Percentiles rank a stretch among this genome's conserved stretches.
Conservation (phyloP, 2,329 filamentous ascomycete species). For the Clarireedia monteithiana region DNA sequence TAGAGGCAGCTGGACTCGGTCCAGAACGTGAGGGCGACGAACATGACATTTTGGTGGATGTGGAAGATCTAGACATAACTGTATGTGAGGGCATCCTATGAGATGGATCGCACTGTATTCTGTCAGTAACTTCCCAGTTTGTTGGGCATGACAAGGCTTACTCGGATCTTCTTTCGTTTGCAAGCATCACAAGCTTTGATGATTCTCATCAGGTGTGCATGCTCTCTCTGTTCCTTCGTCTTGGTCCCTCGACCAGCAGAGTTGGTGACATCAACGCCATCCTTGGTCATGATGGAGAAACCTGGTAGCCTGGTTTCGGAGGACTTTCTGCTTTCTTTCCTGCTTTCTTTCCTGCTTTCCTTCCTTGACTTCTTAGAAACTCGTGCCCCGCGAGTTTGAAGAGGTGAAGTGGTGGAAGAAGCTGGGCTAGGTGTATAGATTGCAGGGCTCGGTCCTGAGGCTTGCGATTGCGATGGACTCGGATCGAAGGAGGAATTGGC, state of each 20-base stretch:
- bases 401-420: slow-evolving; percentile 35
- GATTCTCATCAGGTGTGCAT: slow-evolving; percentile 58
- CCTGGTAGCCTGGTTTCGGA: slow-evolving; percentile 39
- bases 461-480: slow-evolving; percentile 33
- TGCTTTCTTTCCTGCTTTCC: slow-evolving; percentile 19
- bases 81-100: slow-evolving; percentile 19
- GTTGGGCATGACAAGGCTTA: slow-evolving; percentile 9
- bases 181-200: slow-evolving; percentile 60
- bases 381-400: slow-evolving; percentile 11
- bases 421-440: slow-evolving; percentile 31
- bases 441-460: slow-evolving; percentile 44
- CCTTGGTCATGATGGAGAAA: slow-evolving; percentile 60
- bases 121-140: slow-evolving; percentile 1
- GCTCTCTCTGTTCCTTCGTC: slow-evolving; percentile 60
- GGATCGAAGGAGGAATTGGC: slow-evolving; percentile 36
- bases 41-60: slow-evolving; percentile 16
- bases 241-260: slow-evolving; percentile 54
- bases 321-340: slow-evolving; percentile 24
- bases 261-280: slow-evolving; percentile 55
- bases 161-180: slow-evolving; percentile 53
- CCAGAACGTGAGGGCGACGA: slow-evolving; percentile 11
- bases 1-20: slow-evolving; percentile 12
- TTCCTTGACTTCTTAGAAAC: slow-evolving; percentile 25
- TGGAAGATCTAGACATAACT: slow-evolving; percentile 20
- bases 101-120: slow-evolving; percentile 25